Base-by-base conservation (phyloP, 1,284 basidiomycete genomes). In the Cryptococcus hybrid region DNA sequence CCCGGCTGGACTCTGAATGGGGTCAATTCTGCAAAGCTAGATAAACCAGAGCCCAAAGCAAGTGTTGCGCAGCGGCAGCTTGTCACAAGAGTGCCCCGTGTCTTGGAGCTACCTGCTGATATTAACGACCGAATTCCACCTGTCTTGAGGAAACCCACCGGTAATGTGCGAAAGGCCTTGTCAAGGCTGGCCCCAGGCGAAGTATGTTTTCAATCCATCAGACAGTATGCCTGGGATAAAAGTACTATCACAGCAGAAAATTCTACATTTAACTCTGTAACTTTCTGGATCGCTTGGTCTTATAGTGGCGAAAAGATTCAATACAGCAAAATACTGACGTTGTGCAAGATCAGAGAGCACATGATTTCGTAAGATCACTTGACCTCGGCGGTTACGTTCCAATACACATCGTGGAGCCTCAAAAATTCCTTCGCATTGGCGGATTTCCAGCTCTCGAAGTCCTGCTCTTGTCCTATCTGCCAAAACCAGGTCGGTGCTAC, bases 351-450 rank as follows among this genome's bases (percentile, higher is more conserved):
- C 43, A 40, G n/a, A 15, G 36, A 12, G 38, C 48, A 18, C 50
- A 54, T 34, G 55, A 62, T 49, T 60, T 55, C 36, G 39, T 63
- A 3, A n/a, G 52, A 4, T 56, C 47, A 6, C 13, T 63, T 6
- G 59, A 63, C 52, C 51, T 63, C 0, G 62, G 59, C 7, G 55
- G 52, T 30, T 60, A 63, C 46, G 34, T 57, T 13, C 62, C 62
- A 18, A 43, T 58, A 5, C 47, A 53, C 18, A 37, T 8, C 1
- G 37, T 24, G 9, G 12, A 44, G 0, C 51, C 57, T 8, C 24
- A 48, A 12, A 49, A 24, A 13, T 56, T 62, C 38, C 6, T 60
- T 5, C 30, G n/a, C 4, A 30, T 58, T 7, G 15, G 46, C 18
- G 55, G 46, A 3, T 63, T 55, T 39, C 58, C 61, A 12, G 58